These are phyloP conservation scores for Auxenochlorella pyrenoidosa DNA, from an alignment of 139 green algal species.

Conservation along the genomic window DNA sequence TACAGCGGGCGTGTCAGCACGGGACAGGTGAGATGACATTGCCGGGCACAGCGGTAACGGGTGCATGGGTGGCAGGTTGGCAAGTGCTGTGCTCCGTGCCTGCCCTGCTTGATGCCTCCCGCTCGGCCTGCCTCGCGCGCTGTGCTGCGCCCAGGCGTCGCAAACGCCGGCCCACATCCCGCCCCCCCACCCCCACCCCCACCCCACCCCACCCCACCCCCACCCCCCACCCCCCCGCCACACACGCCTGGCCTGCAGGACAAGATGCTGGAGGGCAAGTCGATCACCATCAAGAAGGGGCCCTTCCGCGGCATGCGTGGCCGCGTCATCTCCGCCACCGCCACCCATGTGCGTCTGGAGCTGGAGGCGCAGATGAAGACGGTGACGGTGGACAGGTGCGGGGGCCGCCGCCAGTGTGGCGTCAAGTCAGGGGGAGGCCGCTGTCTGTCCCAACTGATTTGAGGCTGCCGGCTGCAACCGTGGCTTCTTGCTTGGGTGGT, in stretches of 20 bases:
- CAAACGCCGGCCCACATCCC: neutral
- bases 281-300: slow-evolving; percentile 65
- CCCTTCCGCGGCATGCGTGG: slow-evolving; percentile 88
- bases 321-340: slow-evolving; percentile 82
- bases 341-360: slow-evolving; percentile 85
- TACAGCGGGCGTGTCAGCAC: slow-evolving; percentile 42
- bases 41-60: neutral
- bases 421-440: too few relatives aligned
- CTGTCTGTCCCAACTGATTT: too few relatives aligned
- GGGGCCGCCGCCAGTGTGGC: too few relatives aligned
- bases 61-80: too few relatives aligned
- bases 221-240: neutral
- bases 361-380: slow-evolving; percentile 88
- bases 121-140: too few relatives aligned
- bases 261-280: slow-evolving; percentile 61
- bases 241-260: slow-evolving; percentile 34
- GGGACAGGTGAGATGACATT: slow-evolving; percentile 1
- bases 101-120: neutral
- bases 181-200: neutral
- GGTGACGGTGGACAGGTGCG: slow-evolving; percentile 72
- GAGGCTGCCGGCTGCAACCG: too few relatives aligned
- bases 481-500: neutral
- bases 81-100: neutral
- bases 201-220: neutral
- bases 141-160: neutral